Conservation (phyloP, 2,329 filamentous ascomycete genomes). For the Ilyonectria robusta region DNA sequence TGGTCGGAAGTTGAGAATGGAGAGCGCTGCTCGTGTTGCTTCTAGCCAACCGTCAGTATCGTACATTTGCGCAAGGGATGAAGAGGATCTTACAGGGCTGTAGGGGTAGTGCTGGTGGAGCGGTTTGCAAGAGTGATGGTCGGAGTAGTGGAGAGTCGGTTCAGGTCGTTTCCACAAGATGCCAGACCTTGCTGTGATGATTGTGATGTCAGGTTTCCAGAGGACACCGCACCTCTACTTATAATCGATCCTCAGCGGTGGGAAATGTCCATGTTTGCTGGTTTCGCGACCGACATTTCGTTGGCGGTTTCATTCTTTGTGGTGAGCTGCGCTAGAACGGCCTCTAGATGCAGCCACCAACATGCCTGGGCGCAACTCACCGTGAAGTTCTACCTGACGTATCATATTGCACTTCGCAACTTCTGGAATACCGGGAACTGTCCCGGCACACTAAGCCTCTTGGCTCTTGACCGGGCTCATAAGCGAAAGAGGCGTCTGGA, state of each 20-base stretch:
- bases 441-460: neutral
- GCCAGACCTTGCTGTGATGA: neutral
- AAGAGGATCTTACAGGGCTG: neutral
- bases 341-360: slow-evolving; percentile 2
- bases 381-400: neutral
- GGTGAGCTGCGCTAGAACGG: neutral
- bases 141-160: neutral
- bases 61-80: too few species aligned
- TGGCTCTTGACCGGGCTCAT: too few species aligned
- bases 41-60: neutral
- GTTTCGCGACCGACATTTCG: neutral
- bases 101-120: neutral
- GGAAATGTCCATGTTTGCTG: too few species aligned
- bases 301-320: slow-evolving; percentile 1
- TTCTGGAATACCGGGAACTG: neutral
- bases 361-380: neutral
- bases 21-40: neutral
- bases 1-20: neutral
- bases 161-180: neutral
- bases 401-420: neutral
- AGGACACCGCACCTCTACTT: neutral
- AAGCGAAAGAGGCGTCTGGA: neutral
- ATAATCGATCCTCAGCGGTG: neutral
- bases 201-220: too few species aligned
- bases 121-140: neutral